A percentile compares a stretch with the other conserved stretches of the same genome.
Conservation (phyloP, 495 filamentous ascomycete genomes). For the Daldinia vernicosa region DNA sequence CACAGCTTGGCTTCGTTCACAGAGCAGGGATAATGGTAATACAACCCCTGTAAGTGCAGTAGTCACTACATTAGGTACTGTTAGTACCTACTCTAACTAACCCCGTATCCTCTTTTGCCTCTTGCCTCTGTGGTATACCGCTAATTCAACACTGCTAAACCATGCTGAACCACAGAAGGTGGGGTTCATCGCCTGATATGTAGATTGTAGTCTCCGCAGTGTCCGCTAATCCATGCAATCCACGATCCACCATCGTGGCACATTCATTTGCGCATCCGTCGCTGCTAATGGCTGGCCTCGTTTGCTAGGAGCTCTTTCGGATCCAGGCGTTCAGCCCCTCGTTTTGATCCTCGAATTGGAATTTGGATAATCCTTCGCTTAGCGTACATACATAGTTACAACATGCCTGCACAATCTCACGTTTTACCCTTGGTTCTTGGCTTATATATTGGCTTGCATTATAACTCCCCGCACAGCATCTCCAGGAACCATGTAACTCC, state of each 20-base stretch:
- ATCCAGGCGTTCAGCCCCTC: slow-evolving; percentile 26
- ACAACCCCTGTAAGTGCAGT: neutral
- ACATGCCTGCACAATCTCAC: slow-evolving; percentile 26
- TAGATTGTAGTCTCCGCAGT: neutral
- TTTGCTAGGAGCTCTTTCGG: slow-evolving; percentile 4
- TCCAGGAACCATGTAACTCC: slow-evolving; percentile 29
- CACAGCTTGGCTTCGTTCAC: slow-evolving; percentile 26
- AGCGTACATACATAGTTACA: no score
- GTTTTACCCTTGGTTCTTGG: slow-evolving; percentile 25
- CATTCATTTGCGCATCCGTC: slow-evolving; percentile 17
- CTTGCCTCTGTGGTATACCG: slow-evolving; percentile 1
- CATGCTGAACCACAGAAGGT: slow-evolving; percentile 21
- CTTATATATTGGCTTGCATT: no score
- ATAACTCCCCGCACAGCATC: slow-evolving; percentile 32
- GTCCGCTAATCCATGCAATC: neutral
- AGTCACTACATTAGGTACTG: no score
- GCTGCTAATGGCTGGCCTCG: slow-evolving; percentile 15
- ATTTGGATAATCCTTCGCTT: slow-evolving; percentile 37
- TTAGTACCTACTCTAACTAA: neutral
- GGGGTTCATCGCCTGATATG: slow-evolving; percentile 23
- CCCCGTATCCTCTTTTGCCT: neutral
- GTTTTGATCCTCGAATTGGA: slow-evolving; percentile 29
- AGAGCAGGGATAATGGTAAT: neutral
- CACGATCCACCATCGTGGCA: slow-evolving; percentile 22
- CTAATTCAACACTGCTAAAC: slow-evolving; percentile 9